A percentile compares a stretch with the other conserved stretches of the same genome.
These are phyloP conservation scores for Aspergillus asperescens DNA, from an alignment of 495 filamentous ascomycete species.

Conservation along the genomic window DNA sequence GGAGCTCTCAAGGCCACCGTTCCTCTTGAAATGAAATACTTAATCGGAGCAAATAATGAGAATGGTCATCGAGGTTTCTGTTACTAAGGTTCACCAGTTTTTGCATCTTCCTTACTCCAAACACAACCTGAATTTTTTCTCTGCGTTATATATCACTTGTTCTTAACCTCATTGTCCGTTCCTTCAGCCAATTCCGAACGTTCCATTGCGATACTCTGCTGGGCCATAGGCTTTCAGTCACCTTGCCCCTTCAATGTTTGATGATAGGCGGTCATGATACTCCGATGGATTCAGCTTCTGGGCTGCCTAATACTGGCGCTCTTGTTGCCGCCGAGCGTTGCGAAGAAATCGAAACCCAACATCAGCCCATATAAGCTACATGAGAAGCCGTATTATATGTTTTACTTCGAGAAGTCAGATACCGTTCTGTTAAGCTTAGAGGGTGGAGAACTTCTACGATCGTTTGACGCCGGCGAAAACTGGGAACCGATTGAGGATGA, in stretches of 20 bases:
- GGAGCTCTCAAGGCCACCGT: slow-evolving; percentile 34
- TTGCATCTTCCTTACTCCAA: neutral
- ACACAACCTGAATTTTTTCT: neutral
- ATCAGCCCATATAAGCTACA: slow-evolving; percentile 55
- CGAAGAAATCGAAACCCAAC: slow-evolving; percentile 46
- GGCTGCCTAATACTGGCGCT: slow-evolving; percentile 34
- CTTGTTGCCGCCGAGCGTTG: slow-evolving; percentile 31
- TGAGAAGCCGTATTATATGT: slow-evolving; percentile 54
- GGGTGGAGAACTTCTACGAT: slow-evolving; percentile 58
- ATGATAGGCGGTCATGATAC: slow-evolving; percentile 34
- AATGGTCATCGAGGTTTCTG: neutral
- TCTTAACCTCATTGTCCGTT: neutral
- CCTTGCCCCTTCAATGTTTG: slow-evolving; percentile 31
- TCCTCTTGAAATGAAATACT: neutral
- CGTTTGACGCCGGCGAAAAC: slow-evolving; percentile 66
- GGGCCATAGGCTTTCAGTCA: neutral
- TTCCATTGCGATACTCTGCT: neutral
- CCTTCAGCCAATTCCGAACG: neutral
- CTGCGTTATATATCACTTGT: neutral
- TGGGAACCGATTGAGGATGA: slow-evolving; percentile 62
- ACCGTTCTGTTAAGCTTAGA: slow-evolving; percentile 59
- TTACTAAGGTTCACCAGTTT: neutral
- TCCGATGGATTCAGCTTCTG: slow-evolving; percentile 38
- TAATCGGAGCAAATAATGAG: neutral
- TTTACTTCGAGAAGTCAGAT: slow-evolving; percentile 86